Base-by-base conservation (phyloP, 768 basidiomycete species). In the Artomyces pyxidatus region DNA sequence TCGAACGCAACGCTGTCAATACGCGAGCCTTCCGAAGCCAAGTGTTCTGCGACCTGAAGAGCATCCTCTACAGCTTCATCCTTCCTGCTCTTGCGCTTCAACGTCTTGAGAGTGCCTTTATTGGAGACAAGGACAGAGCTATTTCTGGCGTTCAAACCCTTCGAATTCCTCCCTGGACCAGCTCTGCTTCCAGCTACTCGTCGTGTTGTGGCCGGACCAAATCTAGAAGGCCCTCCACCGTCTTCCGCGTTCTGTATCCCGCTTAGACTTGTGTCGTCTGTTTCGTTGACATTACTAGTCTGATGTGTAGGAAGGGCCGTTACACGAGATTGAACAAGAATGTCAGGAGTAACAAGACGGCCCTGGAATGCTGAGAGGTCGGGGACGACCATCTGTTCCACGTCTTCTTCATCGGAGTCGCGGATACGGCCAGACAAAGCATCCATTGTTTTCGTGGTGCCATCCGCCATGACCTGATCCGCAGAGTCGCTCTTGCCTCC, bases 41-140 rank as follows among this genome's bases (percentile, higher is more conserved):
- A 45, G 30, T 40, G 40, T 12, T 52, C 45, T 14, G 49, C 37
- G 28, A 56, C 43, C 28, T 50, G 45, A 17, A 43, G 48, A 29
- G 46, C 11, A 17, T 45, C 52, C 10, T 29, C 39, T 10, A 27
- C 38, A 1, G 32, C 32, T 4, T 51, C 45, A 22, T 35, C 3
- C 6, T 38, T 29, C 53, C 47, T 45, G n/a, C 9, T 14, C 17
- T 14, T 9, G 45, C 35, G 45, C n/a, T 21, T 48, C 25, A 51
- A 32, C 1, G 43, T 42, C 19, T 41, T 45, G 21, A 54, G 49
- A 7, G 3, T 17, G 4, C 53, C 55, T 21, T 48, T 55, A n/a
- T 25, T 37, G 45, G 22, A 25, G n/a, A n/a, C 19, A 14, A 44
- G 21, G 11, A 46, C 11, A 21, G 45, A 37, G 35, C 26, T 40